Evolutionary conservation across 2,329 filamentous ascomycete species (phyloP).

Genomic region (Alternaria solani): DNA sequence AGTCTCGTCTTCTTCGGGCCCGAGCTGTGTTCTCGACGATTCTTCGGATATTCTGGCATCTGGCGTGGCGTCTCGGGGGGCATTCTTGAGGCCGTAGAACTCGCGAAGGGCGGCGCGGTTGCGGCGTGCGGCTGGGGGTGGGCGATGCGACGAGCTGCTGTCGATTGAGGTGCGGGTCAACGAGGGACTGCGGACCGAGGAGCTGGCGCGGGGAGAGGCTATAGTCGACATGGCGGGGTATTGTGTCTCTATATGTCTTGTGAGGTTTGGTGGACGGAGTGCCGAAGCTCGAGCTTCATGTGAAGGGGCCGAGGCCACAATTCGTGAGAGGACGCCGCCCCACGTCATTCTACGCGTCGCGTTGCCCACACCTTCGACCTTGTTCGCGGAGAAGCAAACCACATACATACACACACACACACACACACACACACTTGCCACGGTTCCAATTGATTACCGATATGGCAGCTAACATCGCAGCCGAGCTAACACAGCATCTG

Average conservation of each 20-base stretch:
- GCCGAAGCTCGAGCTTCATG: slow-evolving; percentile 13
- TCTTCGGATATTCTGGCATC: slow-evolving; percentile 45
- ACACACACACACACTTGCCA: neutral
- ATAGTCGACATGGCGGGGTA: slow-evolving; percentile 62
- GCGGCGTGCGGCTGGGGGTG: slow-evolving; percentile 60
- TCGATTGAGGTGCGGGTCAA: slow-evolving; percentile 80
- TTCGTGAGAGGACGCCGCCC: slow-evolving; percentile 20
- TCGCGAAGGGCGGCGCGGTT: slow-evolving; percentile 90
- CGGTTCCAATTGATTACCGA: slow-evolving; percentile 13
- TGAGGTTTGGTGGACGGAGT: neutral
- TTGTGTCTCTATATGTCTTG: neutral
- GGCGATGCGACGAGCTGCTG: slow-evolving; percentile 25
- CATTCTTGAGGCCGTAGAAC: slow-evolving; percentile 83
- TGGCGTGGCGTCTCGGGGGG: slow-evolving; percentile 41
- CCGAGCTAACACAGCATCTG: slow-evolving; percentile 62
- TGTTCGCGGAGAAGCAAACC: neutral
- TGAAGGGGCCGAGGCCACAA: slow-evolving; percentile 31
- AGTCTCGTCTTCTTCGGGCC: slow-evolving; percentile 64
- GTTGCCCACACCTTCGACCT: slow-evolving; percentile 15
- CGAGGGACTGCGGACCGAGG: slow-evolving; percentile 70
- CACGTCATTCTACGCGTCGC: slow-evolving; percentile 38
- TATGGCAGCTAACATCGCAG: slow-evolving; percentile 40
- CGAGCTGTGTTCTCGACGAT: slow-evolving; percentile 40
- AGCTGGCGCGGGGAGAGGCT: slow-evolving; percentile 67
- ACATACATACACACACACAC: slow-evolving; percentile 1